Evolutionary conservation across 2,329 filamentous ascomycete genomes (phyloP).

Genomic region (Botrytis elliptica): DNA sequence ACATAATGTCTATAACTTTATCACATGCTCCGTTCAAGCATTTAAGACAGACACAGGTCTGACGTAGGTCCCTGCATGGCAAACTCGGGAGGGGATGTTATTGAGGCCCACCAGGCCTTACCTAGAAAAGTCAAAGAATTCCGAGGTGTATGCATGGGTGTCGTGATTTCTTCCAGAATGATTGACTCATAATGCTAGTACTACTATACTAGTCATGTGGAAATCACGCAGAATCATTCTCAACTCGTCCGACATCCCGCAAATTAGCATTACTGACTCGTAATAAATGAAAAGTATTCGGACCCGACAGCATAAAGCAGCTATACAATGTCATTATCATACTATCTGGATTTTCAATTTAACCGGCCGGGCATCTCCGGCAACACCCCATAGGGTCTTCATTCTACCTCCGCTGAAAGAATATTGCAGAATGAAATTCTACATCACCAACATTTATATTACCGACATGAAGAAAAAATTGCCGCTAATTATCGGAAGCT

Average conservation of each 20-base stretch:
- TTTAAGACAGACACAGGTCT: neutral
- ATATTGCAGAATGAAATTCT: neutral
- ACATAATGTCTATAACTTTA: neutral
- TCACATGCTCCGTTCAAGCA: neutral
- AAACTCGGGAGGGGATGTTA: neutral
- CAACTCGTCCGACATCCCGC: neutral
- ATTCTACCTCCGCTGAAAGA: neutral
- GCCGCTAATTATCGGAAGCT: neutral
- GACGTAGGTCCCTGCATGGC: neutral
- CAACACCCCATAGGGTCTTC: neutral
- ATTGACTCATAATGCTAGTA: neutral
- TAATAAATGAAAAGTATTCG: neutral
- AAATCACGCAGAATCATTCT: neutral
- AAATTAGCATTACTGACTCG: neutral
- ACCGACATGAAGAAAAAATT: neutral
- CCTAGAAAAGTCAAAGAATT: neutral
- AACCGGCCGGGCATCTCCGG: neutral
- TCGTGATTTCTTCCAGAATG: conserved; percentile 2
- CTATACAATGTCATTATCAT: neutral
- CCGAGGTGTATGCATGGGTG: neutral
- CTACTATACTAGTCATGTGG: neutral
- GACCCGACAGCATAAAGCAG: neutral
- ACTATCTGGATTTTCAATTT: neutral
- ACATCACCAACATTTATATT: neutral
- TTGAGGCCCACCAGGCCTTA: neutral